phyloP scores from a whole-genome alignment of 2,329 filamentous ascomycete genomes.

The Fusarium dlaminii region DNA sequence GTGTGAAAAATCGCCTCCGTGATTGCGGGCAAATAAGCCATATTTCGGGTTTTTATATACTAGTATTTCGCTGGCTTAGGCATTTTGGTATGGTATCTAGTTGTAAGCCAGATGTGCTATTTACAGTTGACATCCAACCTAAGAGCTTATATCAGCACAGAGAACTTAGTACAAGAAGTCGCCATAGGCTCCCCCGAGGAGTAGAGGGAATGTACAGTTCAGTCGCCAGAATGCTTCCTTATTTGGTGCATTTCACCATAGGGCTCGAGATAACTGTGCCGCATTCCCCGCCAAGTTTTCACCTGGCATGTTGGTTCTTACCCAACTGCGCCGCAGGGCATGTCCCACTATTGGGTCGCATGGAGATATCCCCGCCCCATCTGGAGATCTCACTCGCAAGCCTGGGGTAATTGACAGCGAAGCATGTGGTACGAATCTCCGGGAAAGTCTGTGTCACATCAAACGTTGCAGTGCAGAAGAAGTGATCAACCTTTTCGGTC shows the following conservation, averaged over 20 bases:
- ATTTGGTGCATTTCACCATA: background rate
- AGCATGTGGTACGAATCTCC: background rate
- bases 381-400: background rate
- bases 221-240: too few relatives aligned
- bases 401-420: background rate
- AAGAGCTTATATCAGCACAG: too few relatives aligned
- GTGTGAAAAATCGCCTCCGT: too few relatives aligned
- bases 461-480: background rate
- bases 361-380: background rate
- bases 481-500: background rate
- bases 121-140: too few relatives aligned
- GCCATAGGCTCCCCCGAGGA: too few relatives aligned
- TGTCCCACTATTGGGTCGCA: background rate
- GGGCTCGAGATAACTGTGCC: background rate
- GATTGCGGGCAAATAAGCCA: too few relatives aligned
- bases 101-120: too few relatives aligned
- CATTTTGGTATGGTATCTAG: too few relatives aligned
- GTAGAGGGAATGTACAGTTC: too few relatives aligned
- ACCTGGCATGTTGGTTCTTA: background rate
- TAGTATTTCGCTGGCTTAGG: too few relatives aligned
- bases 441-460: background rate
- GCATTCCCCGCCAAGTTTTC: background rate
- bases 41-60: too few relatives aligned
- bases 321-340: background rate
- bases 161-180: too few relatives aligned